These are phyloP conservation scores for Russula brevipes DNA, from an alignment of 768 basidiomycete species.

Conservation along the genomic window DNA sequence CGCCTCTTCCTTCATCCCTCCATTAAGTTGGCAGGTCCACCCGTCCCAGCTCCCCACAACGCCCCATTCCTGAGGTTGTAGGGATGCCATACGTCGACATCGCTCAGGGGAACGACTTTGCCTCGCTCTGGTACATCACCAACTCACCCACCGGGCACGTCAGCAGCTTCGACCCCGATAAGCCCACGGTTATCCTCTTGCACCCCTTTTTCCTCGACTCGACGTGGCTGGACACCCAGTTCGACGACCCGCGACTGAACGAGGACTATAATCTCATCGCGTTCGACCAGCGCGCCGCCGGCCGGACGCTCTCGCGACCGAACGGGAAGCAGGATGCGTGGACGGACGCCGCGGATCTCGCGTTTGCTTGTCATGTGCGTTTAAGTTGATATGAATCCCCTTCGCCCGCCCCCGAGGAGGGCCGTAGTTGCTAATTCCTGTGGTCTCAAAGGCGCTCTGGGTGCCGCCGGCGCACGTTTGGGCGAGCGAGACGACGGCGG, in stretches of 20 bases:
- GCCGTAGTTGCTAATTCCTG: not conserved
- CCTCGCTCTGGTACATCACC: constrained; percentile 31
- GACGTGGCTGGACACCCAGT: constrained; percentile 29
- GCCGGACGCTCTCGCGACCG: constrained; percentile 23
- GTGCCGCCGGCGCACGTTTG: constrained; percentile 30
- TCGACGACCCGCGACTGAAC: constrained; percentile 29
- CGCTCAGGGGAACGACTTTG: constrained; percentile 22
- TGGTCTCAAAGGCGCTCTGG: constrained; percentile 22
- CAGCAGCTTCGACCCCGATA: constrained; percentile 26
- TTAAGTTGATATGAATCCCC: too few relatives aligned
- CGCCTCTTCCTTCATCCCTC: not conserved
- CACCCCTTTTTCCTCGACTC: constrained; percentile 30
- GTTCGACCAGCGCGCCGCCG: constrained; percentile 29
- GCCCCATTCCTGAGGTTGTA: not conserved
- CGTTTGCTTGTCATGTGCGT: constrained; percentile 26
- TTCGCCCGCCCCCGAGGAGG: not conserved
- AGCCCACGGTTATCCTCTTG: constrained; percentile 29
- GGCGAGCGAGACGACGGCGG: constrained; percentile 28
- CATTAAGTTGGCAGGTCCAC: not conserved
- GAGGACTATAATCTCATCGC: constrained; percentile 29
- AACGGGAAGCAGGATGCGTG: constrained; percentile 29
- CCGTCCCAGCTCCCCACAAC: not conserved
- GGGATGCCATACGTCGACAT: constrained; percentile 27
- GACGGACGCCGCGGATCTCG: constrained; percentile 31
- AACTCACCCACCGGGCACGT: constrained; percentile 28